Base-by-base conservation (phyloP, 768 basidiomycete species). In the Mycena kentingensis region DNA sequence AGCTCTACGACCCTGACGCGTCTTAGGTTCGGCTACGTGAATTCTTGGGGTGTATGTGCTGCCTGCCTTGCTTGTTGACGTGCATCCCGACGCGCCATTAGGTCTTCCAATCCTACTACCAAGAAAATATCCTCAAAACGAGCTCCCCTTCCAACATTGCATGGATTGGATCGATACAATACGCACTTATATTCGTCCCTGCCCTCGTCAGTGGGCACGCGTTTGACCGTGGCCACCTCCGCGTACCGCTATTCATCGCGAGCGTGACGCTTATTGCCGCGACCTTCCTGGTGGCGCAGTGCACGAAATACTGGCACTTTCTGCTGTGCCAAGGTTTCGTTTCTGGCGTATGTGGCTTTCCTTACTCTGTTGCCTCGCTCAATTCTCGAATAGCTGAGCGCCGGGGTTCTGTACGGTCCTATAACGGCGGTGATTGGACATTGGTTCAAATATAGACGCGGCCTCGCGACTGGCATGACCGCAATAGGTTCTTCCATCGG, bases 91-190 rank as follows among this genome's bases (percentile, higher is more conserved):
- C 1, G 19, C 25, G 12, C 34, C 28, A 43, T 31, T 58, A 86
- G 84, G 75, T 82, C 22, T 90, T 90, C 63, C 89, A 91, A 76
- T 77, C 75, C 7, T 87, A 88, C 63, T 90, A 91, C 55, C 74
- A 86, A 57, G 67, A 76, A 36, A 77, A 70, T 0, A n/a, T 85
- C 7, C 73, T 90, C 24, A 67, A 61, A 2, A 59, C 76, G 19
- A 74, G 74, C 0, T 74, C 79, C 4, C 76, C 87, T 6, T 90
- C 88, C 6, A 76, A 69, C 27, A 89, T 91, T 45, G 83, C 88
- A 44, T 91, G 88, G 88, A 90, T 91, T 28, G 88, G 89, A 8
- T 90, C 89, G 2, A 70, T 85, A 25, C 88, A 89, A 87, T 83
- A 57, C 25, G 55, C 22, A 10, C 4, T 47, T 28, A 8, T 43